Evolutionary conservation across 1,284 basidiomycete species (phyloP).

Genomic region (Cryptococcus maquisensis): DNA sequence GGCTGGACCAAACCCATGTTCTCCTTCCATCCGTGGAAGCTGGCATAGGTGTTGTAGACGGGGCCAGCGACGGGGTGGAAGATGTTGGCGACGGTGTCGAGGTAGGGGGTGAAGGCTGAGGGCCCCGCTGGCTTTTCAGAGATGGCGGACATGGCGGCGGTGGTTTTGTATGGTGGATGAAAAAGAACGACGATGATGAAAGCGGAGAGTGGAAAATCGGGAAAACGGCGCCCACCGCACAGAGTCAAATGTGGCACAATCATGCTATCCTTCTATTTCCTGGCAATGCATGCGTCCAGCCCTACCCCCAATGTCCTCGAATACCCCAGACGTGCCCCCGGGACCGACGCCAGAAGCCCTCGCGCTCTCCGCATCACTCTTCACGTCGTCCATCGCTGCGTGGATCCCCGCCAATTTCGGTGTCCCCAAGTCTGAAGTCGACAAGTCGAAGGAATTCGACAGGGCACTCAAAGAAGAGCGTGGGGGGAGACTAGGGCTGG

Average conservation of each 20-base stretch:
- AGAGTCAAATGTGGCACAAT: conserved; percentile 1
- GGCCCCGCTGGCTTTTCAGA: conserved; percentile 26
- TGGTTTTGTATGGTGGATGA: not conserved
- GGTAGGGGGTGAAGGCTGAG: conserved; percentile 32
- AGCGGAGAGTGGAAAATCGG: not conserved
- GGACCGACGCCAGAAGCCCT: conserved; percentile 27
- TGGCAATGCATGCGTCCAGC: not conserved
- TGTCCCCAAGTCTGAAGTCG: conserved; percentile 8
- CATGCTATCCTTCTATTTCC: not conserved
- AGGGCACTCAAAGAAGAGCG: conserved; percentile 9
- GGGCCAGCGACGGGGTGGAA: conserved; percentile 51
- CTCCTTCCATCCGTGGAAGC: conserved; percentile 73
- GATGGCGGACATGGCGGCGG: conserved; percentile 2
- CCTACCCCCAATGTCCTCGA: not conserved
- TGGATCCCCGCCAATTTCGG: conserved; percentile 42
- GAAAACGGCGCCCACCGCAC: not conserved
- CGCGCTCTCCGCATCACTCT: conserved; percentile 33
- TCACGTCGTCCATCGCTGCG: conserved; percentile 34
- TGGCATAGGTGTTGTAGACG: conserved; percentile 62
- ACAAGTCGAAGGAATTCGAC: conserved; percentile 8
- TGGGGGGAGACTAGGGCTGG: conserved; percentile 32
- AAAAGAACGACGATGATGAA: not conserved
- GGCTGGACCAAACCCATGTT: conserved; percentile 78
- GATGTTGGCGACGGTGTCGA: conserved; percentile 37
- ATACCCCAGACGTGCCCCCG: not conserved